Percentiles rank a stretch among this genome's conserved stretches.
Conservation (phyloP, 345 rosid species). For the Mallotus nudiflorus region DNA sequence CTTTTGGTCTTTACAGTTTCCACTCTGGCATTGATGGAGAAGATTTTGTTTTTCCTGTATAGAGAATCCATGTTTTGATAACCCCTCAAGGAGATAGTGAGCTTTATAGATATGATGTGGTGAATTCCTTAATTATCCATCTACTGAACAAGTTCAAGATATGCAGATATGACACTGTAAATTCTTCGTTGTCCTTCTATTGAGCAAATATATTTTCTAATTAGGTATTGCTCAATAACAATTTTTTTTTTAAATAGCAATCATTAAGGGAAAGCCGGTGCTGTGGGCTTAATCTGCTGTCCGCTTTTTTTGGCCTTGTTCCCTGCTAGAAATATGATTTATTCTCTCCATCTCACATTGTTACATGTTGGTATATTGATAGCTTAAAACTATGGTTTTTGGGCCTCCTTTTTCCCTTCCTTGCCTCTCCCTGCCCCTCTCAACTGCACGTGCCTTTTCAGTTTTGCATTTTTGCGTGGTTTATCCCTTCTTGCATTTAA, state of each 20-base stretch:
- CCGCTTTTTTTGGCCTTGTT: background rate
- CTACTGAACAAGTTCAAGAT: too few relatives aligned
- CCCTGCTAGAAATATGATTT: background rate
- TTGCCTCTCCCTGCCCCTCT: background rate
- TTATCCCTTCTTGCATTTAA: too few relatives aligned
- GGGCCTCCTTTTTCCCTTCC: background rate
- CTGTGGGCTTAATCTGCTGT: background rate
- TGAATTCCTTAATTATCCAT: too few relatives aligned
- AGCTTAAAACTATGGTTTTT: background rate
- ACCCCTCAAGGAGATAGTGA: too few relatives aligned
- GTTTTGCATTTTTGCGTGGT: background rate
- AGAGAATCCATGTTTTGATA: too few relatives aligned
- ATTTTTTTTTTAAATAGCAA: background rate
- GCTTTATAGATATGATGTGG: too few relatives aligned
- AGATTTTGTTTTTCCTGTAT: too few relatives aligned
- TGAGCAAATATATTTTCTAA: background rate
- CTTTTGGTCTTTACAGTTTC: slow-evolving; percentile 3
- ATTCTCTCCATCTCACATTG: background rate
- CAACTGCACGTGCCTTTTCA: background rate
- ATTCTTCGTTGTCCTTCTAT: slow-evolving; percentile 9
- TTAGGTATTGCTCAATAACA: background rate
- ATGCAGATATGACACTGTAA: slow-evolving; percentile 13
- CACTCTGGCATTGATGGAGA: background rate
- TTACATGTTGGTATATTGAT: background rate
- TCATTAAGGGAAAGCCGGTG: background rate